A percentile compares a stretch with the other conserved stretches of the same genome.
Evolutionary conservation across 192 early-diverging fungal genomes (phyloP).

Genomic region (Dispira simplex): DNA sequence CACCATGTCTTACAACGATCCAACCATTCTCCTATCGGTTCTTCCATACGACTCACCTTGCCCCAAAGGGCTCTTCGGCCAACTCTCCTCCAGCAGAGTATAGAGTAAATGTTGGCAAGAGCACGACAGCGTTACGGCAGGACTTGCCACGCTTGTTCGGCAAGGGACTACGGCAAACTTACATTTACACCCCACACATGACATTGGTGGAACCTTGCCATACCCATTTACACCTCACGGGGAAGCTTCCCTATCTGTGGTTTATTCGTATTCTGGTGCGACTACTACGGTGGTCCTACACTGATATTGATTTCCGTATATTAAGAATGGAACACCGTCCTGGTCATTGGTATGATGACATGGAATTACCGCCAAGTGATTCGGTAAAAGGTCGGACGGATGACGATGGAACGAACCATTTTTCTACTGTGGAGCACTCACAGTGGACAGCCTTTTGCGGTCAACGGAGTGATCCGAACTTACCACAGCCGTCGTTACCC

Average conservation of each 20-base stretch:
- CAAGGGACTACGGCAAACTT: background rate
- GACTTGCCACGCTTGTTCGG: slow-evolving; percentile 2
- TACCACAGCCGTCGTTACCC: too few relatives aligned
- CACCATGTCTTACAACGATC: too few relatives aligned
- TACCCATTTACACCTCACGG: slow-evolving; percentile 1
- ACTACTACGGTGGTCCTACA: slow-evolving; percentile 8
- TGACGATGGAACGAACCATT: too few relatives aligned
- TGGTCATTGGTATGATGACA: background rate
- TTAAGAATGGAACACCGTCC: slow-evolving; percentile 8
- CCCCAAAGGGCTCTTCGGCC: too few relatives aligned
- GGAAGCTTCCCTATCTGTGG: background rate
- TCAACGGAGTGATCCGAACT: too few relatives aligned
- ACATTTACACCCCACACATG: background rate
- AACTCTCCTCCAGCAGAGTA: background rate
- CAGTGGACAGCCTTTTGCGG: too few relatives aligned
- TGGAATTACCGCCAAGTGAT: background rate
- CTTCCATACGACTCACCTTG: too few relatives aligned
- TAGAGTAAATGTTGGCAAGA: background rate
- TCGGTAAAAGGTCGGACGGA: background rate
- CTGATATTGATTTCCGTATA: slow-evolving; percentile 9
- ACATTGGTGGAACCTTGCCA: background rate
- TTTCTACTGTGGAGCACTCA: too few relatives aligned
- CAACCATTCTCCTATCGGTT: too few relatives aligned
- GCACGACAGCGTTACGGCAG: background rate
- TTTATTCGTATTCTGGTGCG: background rate